Evolutionary conservation across 331 rosid genomes (phyloP).

Genomic region (Dryas integrifolia): DNA sequence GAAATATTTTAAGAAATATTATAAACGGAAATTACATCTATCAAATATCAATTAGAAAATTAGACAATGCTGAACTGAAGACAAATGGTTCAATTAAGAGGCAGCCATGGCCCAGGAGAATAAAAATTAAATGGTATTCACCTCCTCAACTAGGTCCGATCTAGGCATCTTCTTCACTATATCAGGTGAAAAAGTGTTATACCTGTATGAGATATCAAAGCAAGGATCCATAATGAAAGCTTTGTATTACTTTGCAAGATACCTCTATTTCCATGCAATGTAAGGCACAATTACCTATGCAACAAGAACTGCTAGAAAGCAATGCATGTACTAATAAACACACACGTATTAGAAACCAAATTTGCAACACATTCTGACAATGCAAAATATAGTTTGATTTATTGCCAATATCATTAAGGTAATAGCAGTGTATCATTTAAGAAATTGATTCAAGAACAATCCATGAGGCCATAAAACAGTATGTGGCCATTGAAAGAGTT

Average conservation of each 20-base stretch:
- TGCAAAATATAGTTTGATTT: too few species aligned
- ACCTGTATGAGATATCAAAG: constrained; percentile 32
- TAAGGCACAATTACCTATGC: not conserved
- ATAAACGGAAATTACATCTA: not conserved
- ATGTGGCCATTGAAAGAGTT: too few species aligned
- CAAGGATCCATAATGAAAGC: constrained; percentile 3
- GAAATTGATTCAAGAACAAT: too few species aligned
- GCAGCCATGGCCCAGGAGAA: not conserved
- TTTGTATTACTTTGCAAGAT: constrained; percentile 2
- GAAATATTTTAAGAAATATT: not conserved
- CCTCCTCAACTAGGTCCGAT: constrained; percentile 53
- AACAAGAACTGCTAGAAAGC: not conserved
- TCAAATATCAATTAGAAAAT: not conserved
- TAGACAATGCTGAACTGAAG: not conserved
- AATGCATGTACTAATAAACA: not conserved
- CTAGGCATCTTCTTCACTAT: constrained; percentile 54
- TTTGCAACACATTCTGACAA: not conserved
- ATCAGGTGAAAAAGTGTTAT: constrained; percentile 56
- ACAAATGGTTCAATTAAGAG: constrained; percentile 4
- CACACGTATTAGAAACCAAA: not conserved
- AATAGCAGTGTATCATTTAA: too few species aligned
- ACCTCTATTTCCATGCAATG: not conserved
- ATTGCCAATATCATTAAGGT: too few species aligned
- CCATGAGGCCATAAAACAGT: too few species aligned
- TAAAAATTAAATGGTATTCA: constrained; percentile 9